Percentiles rank a stretch among this genome's conserved stretches.
These are phyloP conservation scores for Sarcomyxa edulis DNA, from an alignment of 768 basidiomycete genomes.

Conservation along the genomic window DNA sequence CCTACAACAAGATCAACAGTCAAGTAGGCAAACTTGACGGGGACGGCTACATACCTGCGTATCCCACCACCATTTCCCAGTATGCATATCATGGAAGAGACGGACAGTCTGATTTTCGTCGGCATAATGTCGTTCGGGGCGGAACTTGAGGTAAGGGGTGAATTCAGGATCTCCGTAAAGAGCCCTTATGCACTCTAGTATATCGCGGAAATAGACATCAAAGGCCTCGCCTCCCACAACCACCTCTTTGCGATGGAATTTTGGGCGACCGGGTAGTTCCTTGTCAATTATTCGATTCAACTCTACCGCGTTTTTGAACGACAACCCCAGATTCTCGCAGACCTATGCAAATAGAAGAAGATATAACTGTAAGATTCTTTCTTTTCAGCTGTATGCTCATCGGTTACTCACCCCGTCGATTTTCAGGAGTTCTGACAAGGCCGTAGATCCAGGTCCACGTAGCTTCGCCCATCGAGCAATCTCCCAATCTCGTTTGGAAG, in stretches of 20 bases:
- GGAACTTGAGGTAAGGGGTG: constrained; percentile 3
- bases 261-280: constrained; percentile 17
- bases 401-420: constrained; percentile 7
- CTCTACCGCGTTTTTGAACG: constrained; percentile 22
- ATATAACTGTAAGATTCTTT: too few species aligned
- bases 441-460: constrained; percentile 17
- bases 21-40: background rate
- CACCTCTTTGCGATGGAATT: constrained; percentile 18
- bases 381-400: too few species aligned
- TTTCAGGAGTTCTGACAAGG: constrained; percentile 8
- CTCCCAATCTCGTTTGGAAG: constrained; percentile 19
- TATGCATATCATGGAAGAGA: constrained; percentile 38
- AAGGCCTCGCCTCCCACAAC: constrained; percentile 16
- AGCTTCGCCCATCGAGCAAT: constrained; percentile 22
- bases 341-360: too few species aligned
- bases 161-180: constrained; percentile 21
- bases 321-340: constrained; percentile 18
- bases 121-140: constrained; percentile 7
- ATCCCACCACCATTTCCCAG: constrained; percentile 48
- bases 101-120: constrained; percentile 11
- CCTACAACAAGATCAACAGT: constrained; percentile 9
- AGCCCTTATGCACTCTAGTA: constrained; percentile 15
- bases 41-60: constrained; percentile 30
- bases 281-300: constrained; percentile 29
- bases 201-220: constrained; percentile 16